Evolutionary conservation across 345 rosid species (phyloP), one percentile per base, ranked within the genome.

Genomic region (Excoecaria agallocha): DNA sequence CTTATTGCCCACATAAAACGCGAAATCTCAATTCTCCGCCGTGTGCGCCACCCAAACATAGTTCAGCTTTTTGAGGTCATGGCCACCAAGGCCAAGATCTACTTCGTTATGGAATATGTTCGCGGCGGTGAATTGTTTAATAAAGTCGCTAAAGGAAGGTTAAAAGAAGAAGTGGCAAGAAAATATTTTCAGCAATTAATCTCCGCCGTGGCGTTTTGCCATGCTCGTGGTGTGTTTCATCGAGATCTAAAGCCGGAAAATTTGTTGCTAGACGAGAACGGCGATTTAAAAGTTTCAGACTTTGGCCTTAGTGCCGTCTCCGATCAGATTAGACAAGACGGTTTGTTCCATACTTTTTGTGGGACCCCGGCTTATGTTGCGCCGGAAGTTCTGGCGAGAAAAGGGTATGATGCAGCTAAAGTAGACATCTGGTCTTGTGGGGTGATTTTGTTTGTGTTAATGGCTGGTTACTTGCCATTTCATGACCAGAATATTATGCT

Each of bases 221-320:
- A 77, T 6, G 76, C 80, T 46, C 67, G 80, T 6, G 76, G 80
- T 3, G 76, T 77, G 1, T 77, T 77, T 56, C 80, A 77, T 17
- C 76, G 76, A 37, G 80, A 77, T 72, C 68, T 77, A 16, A 77
- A 77, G 76, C 80, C 80, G n/a, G 80, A 77, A 30, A 77, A 77
- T 51, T 39, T 77, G 15, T 11, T 77, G 51, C 80, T 77, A 3
- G 80, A 77, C 38, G 80, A 77, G 48, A 67, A 72, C 24, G 80
- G 80, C 15, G 39, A 77, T 30, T 13, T 77, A 39, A 77, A 77
- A 25, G 80, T 77, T 8, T 77, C 80, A 2, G 80, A 77, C 51
- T 77, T 77, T 60, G 80, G 80, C 6, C 68, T 77, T 37, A 72
- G 80, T 60, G 80, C 80, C 12, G 80, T 77, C 19, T 67, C 80